Conservation (phyloP, 495 filamentous ascomycete species). For the Hypoxylon rickii region DNA sequence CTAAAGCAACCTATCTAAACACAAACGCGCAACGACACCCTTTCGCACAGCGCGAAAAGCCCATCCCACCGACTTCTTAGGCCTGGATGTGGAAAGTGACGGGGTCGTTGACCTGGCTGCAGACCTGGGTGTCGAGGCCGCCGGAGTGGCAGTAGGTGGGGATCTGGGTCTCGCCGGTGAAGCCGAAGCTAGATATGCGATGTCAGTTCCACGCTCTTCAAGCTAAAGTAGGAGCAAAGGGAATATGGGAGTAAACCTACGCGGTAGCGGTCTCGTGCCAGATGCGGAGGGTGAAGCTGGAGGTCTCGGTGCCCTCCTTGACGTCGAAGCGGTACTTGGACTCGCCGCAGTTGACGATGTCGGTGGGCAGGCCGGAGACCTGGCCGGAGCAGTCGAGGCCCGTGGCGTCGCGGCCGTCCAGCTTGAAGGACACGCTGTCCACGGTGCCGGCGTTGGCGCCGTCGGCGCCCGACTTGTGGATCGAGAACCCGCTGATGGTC, state of each 20-base stretch:
- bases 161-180: conserved; percentile 5
- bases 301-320: not conserved
- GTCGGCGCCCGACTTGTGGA: conserved; percentile 18
- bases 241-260: conserved; percentile 12
- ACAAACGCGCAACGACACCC: too few species aligned
- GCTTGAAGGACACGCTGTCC: conserved; percentile 21
- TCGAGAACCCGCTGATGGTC: conserved; percentile 1
- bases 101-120: conserved; percentile 6
- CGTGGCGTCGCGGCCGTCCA: conserved; percentile 8
- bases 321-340: conserved; percentile 18
- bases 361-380: conserved; percentile 5
- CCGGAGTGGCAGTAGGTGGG: conserved; percentile 16
- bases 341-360: conserved; percentile 11
- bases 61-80: too few species aligned
- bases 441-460: not conserved
- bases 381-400: conserved; percentile 7
- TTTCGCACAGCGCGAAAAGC: too few species aligned
- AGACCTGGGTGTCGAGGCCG: conserved; percentile 6
- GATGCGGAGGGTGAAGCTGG: conserved; percentile 4
- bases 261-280: conserved; percentile 5
- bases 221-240: not conserved
- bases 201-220: not conserved
- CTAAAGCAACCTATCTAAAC: too few species aligned
- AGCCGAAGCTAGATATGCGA: conserved; percentile 1
- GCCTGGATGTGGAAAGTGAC: conserved; percentile 11